Conservation (phyloP, 352 stramenopile genomes). For the Pythium aphanidermatum region DNA sequence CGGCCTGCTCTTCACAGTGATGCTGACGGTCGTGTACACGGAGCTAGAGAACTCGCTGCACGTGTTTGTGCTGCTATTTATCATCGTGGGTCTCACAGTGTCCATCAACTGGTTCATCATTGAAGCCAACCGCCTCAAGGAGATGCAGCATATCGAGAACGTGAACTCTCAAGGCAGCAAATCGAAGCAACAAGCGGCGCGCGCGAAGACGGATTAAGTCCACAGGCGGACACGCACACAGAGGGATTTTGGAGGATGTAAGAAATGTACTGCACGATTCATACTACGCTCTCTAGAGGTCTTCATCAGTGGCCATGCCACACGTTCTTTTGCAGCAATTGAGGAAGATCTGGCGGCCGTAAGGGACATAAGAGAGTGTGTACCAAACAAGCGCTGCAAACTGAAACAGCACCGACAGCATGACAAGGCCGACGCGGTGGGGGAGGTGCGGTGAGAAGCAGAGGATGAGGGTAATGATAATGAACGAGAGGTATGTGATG, state of each 20-base stretch:
- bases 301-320: conserved; percentile 38
- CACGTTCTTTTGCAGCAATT: conserved; percentile 62
- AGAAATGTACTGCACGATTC: no score
- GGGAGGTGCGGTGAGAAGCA: conserved; percentile 68
- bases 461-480: conserved; percentile 64
- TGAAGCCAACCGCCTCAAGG: conserved; percentile 58
- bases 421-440: conserved; percentile 60
- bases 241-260: conserved; percentile 1
- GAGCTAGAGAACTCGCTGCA: conserved; percentile 80
- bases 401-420: conserved; percentile 71
- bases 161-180: not conserved
- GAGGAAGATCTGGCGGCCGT: conserved; percentile 63
- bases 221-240: not conserved
- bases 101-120: conserved; percentile 88
- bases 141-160: conserved; percentile 20
- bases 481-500: conserved; percentile 72
- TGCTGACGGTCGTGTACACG: conserved; percentile 70
- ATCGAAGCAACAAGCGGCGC: conserved; percentile 9
- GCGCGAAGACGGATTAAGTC: conserved; percentile 55
- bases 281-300: no score
- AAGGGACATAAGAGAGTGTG: conserved; percentile 85
- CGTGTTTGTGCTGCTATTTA: conserved; percentile 80
- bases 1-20: conserved; percentile 63
- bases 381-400: conserved; percentile 82
- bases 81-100: conserved; percentile 68